Conservation (phyloP, 345 rosid species). For the Erysimum cheiranthoides region DNA sequence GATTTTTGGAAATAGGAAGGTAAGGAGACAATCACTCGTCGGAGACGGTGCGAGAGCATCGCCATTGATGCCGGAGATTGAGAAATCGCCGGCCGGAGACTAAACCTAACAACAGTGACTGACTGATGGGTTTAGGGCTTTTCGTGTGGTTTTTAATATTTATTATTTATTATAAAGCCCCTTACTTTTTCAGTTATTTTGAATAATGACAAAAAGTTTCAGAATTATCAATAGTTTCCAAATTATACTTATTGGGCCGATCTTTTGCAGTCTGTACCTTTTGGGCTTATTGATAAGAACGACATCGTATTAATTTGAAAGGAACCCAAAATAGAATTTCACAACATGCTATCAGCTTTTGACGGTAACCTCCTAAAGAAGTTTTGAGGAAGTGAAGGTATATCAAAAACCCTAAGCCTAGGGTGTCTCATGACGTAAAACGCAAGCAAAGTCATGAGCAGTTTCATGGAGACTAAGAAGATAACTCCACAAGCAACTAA, state of each 20-base stretch:
- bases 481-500: conserved; percentile 59
- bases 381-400: conserved; percentile 40
- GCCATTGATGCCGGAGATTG: conserved; percentile 48
- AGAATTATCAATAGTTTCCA: neutral
- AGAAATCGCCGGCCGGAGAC: neutral
- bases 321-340: neutral
- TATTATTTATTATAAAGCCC: conserved; percentile 5
- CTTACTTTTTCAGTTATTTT: neutral
- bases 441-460: conserved; percentile 30
- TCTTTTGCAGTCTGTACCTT: neutral
- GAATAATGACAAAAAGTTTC: accelerated
- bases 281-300: neutral
- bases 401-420: conserved; percentile 39
- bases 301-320: neutral
- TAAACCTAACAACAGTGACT: too few relatives aligned
- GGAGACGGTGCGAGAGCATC: conserved; percentile 53
- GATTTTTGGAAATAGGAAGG: conserved; percentile 46
- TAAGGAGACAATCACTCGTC: conserved; percentile 51
- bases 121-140: conserved; percentile 27
- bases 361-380: conserved; percentile 46
- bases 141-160: neutral
- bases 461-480: conserved; percentile 56
- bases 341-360: conserved; percentile 44
- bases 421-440: conserved; percentile 46
- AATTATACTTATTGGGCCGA: neutral